A percentile compares a stretch with the other conserved stretches of the same genome.
phyloP scores from a whole-genome alignment of 2,329 filamentous ascomycete species.

The Dothiorella sarmentorum region DNA sequence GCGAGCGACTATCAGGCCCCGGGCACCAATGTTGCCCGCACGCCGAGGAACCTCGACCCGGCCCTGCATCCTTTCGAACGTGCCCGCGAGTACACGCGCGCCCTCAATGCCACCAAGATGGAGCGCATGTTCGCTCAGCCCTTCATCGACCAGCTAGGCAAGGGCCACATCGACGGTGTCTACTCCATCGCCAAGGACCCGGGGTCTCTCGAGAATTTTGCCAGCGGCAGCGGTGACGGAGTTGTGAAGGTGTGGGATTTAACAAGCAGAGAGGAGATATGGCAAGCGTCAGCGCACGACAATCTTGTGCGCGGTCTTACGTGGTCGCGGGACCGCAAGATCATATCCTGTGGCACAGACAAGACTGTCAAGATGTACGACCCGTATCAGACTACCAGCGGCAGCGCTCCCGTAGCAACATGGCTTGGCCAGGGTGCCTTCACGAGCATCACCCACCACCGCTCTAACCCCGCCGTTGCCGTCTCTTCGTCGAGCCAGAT shows the following conservation, averaged over 20 bases:
- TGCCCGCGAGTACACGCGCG: constrained; percentile 77
- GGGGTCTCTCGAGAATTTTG: constrained; percentile 25
- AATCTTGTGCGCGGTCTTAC: constrained; percentile 89
- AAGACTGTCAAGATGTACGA: constrained; percentile 87
- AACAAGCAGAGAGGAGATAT: constrained; percentile 67
- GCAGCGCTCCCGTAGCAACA: constrained; percentile 71
- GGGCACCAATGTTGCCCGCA: constrained; percentile 62
- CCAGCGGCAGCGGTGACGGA: constrained; percentile 65
- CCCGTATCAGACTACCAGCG: constrained; percentile 70
- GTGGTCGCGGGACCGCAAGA: constrained; percentile 81
- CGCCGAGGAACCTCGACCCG: constrained; percentile 73
- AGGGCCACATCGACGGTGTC: constrained; percentile 84
- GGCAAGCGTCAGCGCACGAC: constrained; percentile 79
- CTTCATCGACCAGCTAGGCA: constrained; percentile 81
- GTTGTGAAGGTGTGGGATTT: constrained; percentile 92
- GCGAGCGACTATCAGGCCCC: constrained; percentile 62
- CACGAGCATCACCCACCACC: constrained; percentile 79
- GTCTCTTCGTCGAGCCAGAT: constrained; percentile 68
- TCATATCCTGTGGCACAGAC: constrained; percentile 84
- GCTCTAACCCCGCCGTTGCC: constrained; percentile 74
- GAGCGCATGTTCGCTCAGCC: constrained; percentile 88
- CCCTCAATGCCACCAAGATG: constrained; percentile 81
- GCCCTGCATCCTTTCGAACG: constrained; percentile 87
- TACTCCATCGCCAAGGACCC: constrained; percentile 50
- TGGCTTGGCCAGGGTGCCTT: constrained; percentile 84